Evolutionary conservation across 2,329 filamentous ascomycete species (phyloP).

Genomic region (Trichoderma atroviride): DNA sequence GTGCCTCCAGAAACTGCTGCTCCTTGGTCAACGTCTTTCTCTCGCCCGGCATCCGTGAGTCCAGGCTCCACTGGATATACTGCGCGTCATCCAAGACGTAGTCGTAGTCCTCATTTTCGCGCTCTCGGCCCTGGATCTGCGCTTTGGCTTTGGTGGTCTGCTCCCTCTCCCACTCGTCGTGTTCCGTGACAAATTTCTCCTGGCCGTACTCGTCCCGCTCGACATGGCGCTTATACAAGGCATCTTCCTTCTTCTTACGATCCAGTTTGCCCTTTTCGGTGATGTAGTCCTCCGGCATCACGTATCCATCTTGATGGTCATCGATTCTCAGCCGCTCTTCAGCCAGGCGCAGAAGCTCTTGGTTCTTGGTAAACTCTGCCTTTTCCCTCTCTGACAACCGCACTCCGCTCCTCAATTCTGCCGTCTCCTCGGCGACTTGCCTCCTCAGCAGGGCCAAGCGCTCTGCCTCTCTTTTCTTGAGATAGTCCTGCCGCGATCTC

Average conservation of each 20-base stretch:
- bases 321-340: constrained; percentile 87
- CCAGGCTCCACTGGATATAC: constrained; percentile 81
- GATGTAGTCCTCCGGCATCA: constrained; percentile 92
- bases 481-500: constrained; percentile 85
- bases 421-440: constrained; percentile 86
- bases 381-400: constrained; percentile 77
- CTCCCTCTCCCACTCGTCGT: constrained; percentile 94
- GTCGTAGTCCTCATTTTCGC: constrained; percentile 82
- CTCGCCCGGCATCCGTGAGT: constrained; percentile 72
- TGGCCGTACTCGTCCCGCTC: constrained; percentile 85
- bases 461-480: constrained; percentile 89
- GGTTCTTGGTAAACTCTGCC: constrained; percentile 85
- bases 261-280: constrained; percentile 91
- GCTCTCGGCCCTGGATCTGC: constrained; percentile 75
- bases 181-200: constrained; percentile 87
- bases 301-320: constrained; percentile 88
- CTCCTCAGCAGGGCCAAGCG: constrained; percentile 82
- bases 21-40: constrained; percentile 74
- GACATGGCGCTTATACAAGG: constrained; percentile 86
- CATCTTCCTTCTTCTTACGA: constrained; percentile 82
- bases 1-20: constrained; percentile 74
- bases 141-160: constrained; percentile 86
- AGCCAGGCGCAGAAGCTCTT: constrained; percentile 77
- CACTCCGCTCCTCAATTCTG: constrained; percentile 76
- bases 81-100: constrained; percentile 91